Percentiles rank a stretch among this genome's conserved stretches.
These are phyloP conservation scores for Spergularia marina DNA, from an alignment of 148 eudicot species.

Conservation along the genomic window DNA sequence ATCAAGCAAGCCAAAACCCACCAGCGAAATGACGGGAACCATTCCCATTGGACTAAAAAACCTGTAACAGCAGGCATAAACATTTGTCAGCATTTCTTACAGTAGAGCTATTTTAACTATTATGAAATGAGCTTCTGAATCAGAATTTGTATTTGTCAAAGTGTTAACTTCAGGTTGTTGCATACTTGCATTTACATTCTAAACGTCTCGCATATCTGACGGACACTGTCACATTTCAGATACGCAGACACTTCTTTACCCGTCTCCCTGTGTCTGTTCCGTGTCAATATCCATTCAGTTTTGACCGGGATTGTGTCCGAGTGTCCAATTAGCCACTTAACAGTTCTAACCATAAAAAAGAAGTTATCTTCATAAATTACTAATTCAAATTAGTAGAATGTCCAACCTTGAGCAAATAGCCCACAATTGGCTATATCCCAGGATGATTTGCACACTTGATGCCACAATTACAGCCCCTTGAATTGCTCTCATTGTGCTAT, in stretches of 20 bases:
- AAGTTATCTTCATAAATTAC: too few species aligned
- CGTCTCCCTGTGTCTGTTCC: not conserved
- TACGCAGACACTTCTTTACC: too few species aligned
- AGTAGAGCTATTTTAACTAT: not conserved
- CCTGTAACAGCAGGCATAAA: conserved; percentile 40
- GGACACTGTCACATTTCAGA: not conserved
- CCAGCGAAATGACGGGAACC: conserved; percentile 91
- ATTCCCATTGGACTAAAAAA: conserved; percentile 93
- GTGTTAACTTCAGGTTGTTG: too few species aligned
- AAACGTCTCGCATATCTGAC: not conserved
- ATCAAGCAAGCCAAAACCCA: conserved; percentile 91
- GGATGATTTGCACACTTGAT: conserved; percentile 91
- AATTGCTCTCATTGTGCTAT: conserved; percentile 79
- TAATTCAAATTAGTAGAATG: not conserved
- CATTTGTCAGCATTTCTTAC: not conserved
- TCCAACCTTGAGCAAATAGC: conserved; percentile 90
- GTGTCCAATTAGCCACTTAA: too few species aligned
- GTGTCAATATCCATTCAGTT: not conserved
- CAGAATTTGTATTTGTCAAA: too few species aligned
- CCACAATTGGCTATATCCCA: conserved; percentile 98
- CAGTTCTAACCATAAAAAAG: too few species aligned
- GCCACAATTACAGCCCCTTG: conserved; percentile 97
- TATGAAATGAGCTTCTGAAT: not conserved
- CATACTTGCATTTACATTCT: too few species aligned
- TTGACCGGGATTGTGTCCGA: too few species aligned